Conservation (phyloP, 352 stramenopile species). For the Pythium grandisporangium region DNA sequence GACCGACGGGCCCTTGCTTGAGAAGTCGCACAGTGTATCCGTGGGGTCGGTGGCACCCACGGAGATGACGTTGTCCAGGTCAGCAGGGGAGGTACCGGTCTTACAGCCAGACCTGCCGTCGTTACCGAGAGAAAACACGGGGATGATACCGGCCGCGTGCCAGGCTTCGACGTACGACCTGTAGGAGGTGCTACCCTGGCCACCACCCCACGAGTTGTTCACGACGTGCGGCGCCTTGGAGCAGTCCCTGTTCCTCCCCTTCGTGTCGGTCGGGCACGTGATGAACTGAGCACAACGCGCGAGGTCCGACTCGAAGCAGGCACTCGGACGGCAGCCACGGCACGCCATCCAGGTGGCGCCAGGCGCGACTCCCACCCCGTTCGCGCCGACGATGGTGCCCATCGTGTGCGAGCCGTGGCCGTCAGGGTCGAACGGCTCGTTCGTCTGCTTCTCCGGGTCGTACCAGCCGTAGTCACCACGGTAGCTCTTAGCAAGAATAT, state of each 20-base stretch:
- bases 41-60: conserved; percentile 13
- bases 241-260: conserved; percentile 8
- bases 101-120: conserved; percentile 8
- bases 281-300: conserved; percentile 22
- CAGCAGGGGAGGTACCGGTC: conserved; percentile 8
- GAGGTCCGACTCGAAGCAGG: conserved; percentile 14
- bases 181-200: conserved; percentile 2
- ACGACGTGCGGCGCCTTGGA: conserved; percentile 14
- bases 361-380: conserved; percentile 8
- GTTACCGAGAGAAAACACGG: conserved; percentile 18
- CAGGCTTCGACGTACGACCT: conserved; percentile 9
- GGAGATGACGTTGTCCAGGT: conserved; percentile 16
- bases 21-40: conserved; percentile 10
- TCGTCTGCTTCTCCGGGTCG: conserved; percentile 13
- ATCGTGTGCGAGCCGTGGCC: conserved; percentile 16
- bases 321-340: conserved; percentile 7
- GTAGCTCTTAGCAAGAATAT: conserved; percentile 5
- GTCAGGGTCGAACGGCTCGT: conserved; percentile 13
- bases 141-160: conserved; percentile 18
- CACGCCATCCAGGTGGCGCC: conserved; percentile 9
- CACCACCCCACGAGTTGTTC: conserved; percentile 19
- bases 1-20: conserved; percentile 8
- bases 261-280: conserved; percentile 15
- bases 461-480: conserved; percentile 11
- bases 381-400: conserved; percentile 1